Evolutionary conservation across 2,329 filamentous ascomycete genomes (phyloP), one percentile per base, ranked within the genome.

Genomic region (Fonsecaea monophora): DNA sequence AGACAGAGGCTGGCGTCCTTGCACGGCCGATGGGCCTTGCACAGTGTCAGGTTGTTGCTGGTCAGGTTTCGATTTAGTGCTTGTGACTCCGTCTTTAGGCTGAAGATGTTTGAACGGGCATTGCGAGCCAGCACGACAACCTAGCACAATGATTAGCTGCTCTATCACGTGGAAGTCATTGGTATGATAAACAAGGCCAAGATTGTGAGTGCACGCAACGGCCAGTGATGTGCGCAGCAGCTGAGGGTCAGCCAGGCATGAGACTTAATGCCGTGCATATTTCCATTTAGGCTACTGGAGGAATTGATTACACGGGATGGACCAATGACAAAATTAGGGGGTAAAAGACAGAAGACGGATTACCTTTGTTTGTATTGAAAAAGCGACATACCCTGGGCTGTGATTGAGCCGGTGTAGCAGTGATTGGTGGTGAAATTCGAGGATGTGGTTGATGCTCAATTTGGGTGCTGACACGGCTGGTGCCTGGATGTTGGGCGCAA

Each of bases 81-180:
- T 74, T 81, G 80, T 56, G 61, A 45, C 45, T 45, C 64, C n/a
- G 13, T 54, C 56, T 54, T 57, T 53, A 12, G 66, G 50, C 50
- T 62, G 42, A 34, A 67, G 61, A 73, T 86, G 85, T 69, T 80
- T 73, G 74, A 81, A 87, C 37, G 79, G 81, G 72, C 85, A 87
- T 59, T 79, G 74, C 70, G 80, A 77, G 62, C 85, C 84, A 68
- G 82, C 79, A 73, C 84, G 79, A 76, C 85, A 87, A 66, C 85
- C 82, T 84, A 54, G 37, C 38, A 35, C 53, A 34, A 5, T 21
- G 42, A 48, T 54, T 12, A 58, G 55, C 7, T 15, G 35, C 53
- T 62, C 40, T 50, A 62, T 53, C 65, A 58, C 57, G 53, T 66
- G 60, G 32, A 58, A 60, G 25, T 64, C 48, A 62, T 40, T 58